phyloP scores from a whole-genome alignment of 2,329 filamentous ascomycete genomes.

The Neophaeococcomyces aloes region DNA sequence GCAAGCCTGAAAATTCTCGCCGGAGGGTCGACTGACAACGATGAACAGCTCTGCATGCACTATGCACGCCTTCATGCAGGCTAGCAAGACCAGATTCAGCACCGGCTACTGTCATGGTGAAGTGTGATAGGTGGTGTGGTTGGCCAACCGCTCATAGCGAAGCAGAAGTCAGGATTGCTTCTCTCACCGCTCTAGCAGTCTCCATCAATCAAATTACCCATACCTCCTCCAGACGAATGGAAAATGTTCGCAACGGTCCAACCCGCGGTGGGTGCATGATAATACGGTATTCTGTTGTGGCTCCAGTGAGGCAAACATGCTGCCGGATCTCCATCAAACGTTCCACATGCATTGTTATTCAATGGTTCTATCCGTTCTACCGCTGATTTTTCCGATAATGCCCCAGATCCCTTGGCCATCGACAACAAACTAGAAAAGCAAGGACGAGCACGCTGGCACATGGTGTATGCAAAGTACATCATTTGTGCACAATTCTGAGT shows the following conservation, averaged over 20 bases:
- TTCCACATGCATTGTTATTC: neutral
- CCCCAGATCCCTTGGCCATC: neutral
- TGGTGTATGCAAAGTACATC: too few relatives aligned
- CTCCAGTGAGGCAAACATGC: neutral
- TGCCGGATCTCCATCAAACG: neutral
- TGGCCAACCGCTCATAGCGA: constrained; percentile 3
- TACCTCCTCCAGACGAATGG: constrained; percentile 6
- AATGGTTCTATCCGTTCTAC: too few relatives aligned
- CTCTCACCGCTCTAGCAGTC: constrained; percentile 8
- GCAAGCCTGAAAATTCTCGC: constrained; percentile 7
- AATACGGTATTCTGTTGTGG: neutral
- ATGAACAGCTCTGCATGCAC: constrained; percentile 7
- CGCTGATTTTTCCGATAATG: neutral
- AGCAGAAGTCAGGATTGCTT: constrained; percentile 6
- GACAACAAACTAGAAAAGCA: too few relatives aligned
- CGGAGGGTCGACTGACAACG: constrained; percentile 1
- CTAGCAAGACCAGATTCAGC: constrained; percentile 5
- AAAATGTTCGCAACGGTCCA: constrained; percentile 6
- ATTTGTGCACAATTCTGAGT: too few relatives aligned
- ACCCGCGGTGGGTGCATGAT: constrained; percentile 7
- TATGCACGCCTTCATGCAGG: constrained; percentile 8
- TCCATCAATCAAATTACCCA: constrained; percentile 1
- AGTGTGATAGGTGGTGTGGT: constrained; percentile 1
- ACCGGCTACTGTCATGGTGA: neutral
- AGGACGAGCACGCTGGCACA: too few relatives aligned